Evolutionary conservation across 768 basidiomycete genomes (phyloP).

Genomic region (Boletus edulis): DNA sequence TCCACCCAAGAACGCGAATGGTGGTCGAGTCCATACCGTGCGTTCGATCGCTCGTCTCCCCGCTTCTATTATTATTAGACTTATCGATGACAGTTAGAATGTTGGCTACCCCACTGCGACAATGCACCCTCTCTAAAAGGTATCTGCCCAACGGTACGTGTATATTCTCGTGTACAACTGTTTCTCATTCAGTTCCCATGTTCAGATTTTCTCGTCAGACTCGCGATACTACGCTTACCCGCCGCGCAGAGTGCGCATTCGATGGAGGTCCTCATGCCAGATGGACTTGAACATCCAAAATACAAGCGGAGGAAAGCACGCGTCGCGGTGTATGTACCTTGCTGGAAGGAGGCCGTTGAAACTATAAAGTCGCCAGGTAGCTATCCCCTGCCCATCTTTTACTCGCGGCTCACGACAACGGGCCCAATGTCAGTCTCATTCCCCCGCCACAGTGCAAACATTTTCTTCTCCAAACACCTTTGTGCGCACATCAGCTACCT

Average conservation of each 20-base stretch:
- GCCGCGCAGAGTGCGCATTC: constrained; percentile 27
- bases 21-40: constrained; percentile 80
- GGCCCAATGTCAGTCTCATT: constrained; percentile 9
- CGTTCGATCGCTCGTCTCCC: constrained; percentile 11
- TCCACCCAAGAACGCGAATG: constrained; percentile 56
- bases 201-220: constrained; percentile 65
- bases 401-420: constrained; percentile 4
- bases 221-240: constrained; percentile 50
- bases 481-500: constrained; percentile 59
- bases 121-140: constrained; percentile 48
- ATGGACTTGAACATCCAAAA: constrained; percentile 66
- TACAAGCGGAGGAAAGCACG: constrained; percentile 49
- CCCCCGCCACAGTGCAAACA: constrained; percentile 29
- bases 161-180: not conserved
- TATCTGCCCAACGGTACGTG: constrained; percentile 56
- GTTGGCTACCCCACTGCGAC: constrained; percentile 62
- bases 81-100: constrained; percentile 55
- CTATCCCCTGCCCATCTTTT: not conserved
- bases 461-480: constrained; percentile 42
- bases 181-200: not conserved
- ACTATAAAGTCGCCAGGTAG: constrained; percentile 39
- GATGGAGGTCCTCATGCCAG: constrained; percentile 39
- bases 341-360: constrained; percentile 50
- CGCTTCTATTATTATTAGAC: not conserved
- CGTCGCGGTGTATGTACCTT: constrained; percentile 53